A percentile compares a stretch with the other conserved stretches of the same genome.
Evolutionary conservation across 768 basidiomycete species (phyloP).

Genomic region (Agrocybe pediades): DNA sequence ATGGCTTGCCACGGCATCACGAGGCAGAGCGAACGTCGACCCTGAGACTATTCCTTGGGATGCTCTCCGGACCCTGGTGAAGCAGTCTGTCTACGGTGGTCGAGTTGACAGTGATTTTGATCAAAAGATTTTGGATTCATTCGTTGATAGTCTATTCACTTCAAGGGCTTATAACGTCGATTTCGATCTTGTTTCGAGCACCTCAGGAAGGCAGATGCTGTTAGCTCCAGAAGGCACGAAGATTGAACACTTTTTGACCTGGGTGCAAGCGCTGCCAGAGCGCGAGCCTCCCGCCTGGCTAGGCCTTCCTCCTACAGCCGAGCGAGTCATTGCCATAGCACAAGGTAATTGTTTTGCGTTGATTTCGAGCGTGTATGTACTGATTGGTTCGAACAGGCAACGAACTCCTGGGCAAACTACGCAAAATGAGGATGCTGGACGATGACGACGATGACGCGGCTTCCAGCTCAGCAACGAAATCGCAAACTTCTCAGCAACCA

Average conservation of each 20-base stretch:
- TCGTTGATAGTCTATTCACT: constrained; percentile 90
- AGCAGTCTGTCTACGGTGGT: constrained; percentile 95
- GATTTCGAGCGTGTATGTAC: neutral
- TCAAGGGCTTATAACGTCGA: constrained; percentile 89
- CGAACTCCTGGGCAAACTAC: constrained; percentile 79
- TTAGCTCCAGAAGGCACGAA: constrained; percentile 90
- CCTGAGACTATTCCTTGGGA: constrained; percentile 94
- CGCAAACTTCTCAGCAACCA: constrained; percentile 74
- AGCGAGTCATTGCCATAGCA: constrained; percentile 86
- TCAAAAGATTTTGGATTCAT: constrained; percentile 88
- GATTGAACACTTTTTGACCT: constrained; percentile 86
- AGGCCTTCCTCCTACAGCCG: constrained; percentile 89
- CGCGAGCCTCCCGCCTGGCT: constrained; percentile 95
- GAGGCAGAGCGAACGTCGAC: constrained; percentile 90
- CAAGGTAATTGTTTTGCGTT: constrained; percentile 63
- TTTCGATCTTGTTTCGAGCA: constrained; percentile 81
- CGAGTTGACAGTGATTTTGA: constrained; percentile 95
- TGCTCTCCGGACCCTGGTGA: constrained; percentile 90
- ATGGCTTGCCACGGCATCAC: constrained; percentile 80
- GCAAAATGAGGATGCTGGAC: constrained; percentile 88
- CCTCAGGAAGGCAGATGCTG: constrained; percentile 57
- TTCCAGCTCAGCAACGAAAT: constrained; percentile 55
- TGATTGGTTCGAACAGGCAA: constrained; percentile 56
- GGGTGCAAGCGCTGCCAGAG: constrained; percentile 89
- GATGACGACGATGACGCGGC: constrained; percentile 88